phyloP scores from a whole-genome alignment of 306 rosid species.

The Rosa persica region DNA sequence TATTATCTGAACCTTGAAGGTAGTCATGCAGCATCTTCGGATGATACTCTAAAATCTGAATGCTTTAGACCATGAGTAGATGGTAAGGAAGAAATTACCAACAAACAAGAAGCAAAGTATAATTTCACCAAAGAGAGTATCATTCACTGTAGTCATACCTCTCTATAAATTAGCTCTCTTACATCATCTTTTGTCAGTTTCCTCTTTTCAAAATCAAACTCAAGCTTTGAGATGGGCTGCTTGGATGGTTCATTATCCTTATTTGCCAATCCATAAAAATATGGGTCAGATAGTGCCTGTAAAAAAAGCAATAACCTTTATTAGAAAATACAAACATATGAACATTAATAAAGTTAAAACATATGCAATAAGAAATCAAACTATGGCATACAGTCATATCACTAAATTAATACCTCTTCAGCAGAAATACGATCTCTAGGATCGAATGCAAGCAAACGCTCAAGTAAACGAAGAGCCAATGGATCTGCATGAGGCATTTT shows the following conservation, averaged over 20 bases:
- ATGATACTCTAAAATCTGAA: constrained; percentile 71
- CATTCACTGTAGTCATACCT: constrained; percentile 33
- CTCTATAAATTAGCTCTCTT: constrained; percentile 66
- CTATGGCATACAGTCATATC: not conserved
- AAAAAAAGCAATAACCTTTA: constrained; percentile 15
- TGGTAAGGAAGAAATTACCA: constrained; percentile 9
- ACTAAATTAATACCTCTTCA: constrained; percentile 45
- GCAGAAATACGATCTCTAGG: constrained; percentile 63
- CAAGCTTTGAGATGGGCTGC: constrained; percentile 57
- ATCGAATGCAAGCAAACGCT: constrained; percentile 64
- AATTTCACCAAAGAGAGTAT: constrained; percentile 14
- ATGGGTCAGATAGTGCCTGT: constrained; percentile 66
- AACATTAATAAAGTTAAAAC: not conserved
- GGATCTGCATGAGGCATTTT: constrained; percentile 59
- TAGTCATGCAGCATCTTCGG: constrained; percentile 67
- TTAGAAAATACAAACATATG: constrained; percentile 12
- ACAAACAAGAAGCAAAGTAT: constrained; percentile 13
- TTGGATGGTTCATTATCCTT: constrained; percentile 48
- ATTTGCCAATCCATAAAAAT: constrained; percentile 55
- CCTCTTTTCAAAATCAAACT: constrained; percentile 66
- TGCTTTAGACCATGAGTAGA: constrained; percentile 17
- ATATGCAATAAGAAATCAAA: not conserved
- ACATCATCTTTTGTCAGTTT: constrained; percentile 50
- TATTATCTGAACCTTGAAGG: constrained; percentile 47
- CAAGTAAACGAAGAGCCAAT: constrained; percentile 55